Percentiles rank a stretch among this genome's conserved stretches.
phyloP scores from a whole-genome alignment of 73 alveolate genomes.

The Paramecium octaurelia region DNA sequence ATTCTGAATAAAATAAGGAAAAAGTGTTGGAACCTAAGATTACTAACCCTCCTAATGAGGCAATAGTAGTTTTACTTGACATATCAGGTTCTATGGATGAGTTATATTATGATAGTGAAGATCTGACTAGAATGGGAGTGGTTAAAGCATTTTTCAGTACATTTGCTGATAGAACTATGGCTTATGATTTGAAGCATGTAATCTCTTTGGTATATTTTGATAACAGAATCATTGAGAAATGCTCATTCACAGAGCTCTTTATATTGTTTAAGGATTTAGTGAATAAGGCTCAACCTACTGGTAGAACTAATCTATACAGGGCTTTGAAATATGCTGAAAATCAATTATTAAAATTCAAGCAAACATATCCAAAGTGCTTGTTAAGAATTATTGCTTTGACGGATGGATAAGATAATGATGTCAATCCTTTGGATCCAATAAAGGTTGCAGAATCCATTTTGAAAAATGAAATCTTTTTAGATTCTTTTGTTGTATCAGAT shows the following conservation, averaged over 20 bases:
- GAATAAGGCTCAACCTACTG: slow-evolving; percentile 54
- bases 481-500: slow-evolving; percentile 61
- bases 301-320: slow-evolving; percentile 48
- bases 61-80: slow-evolving; percentile 67
- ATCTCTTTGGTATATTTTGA: slow-evolving; percentile 51
- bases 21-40: neutral
- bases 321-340: slow-evolving; percentile 54
- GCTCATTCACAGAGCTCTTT: slow-evolving; percentile 62
- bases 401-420: slow-evolving; percentile 66
- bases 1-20: neutral
- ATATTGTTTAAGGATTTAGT: slow-evolving; percentile 44
- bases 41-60: slow-evolving; percentile 60
- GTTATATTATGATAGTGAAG: slow-evolving; percentile 43
- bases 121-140: slow-evolving; percentile 62
- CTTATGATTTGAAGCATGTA: slow-evolving; percentile 58
- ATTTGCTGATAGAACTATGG: slow-evolving; percentile 68
- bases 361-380: slow-evolving; percentile 60
- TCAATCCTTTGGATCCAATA: neutral
- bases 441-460: slow-evolving; percentile 32
- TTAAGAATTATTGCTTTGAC: slow-evolving; percentile 61
- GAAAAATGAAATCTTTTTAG: slow-evolving; percentile 43
- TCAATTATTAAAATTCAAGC: neutral
- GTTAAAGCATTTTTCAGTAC: slow-evolving; percentile 63
- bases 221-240: slow-evolving; percentile 40
- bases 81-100: slow-evolving; percentile 68